These are phyloP conservation scores for Artemisia princeps DNA, from an alignment of 140 eudicot genomes.

Conservation along the genomic window DNA sequence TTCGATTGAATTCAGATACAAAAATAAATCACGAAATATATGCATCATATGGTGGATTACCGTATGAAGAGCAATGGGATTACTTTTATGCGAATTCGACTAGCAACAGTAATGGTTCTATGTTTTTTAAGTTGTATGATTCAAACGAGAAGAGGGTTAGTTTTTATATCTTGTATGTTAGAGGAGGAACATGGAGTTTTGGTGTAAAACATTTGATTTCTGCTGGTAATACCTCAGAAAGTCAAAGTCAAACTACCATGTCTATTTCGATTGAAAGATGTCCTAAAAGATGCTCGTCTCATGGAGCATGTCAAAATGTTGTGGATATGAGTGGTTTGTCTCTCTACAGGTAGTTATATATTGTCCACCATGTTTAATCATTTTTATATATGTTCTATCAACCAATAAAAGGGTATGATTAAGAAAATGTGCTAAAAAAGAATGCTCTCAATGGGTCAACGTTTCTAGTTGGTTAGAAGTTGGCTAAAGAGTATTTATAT, in stretches of 20 bases:
- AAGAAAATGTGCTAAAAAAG: not conserved
- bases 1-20: constrained; percentile 37
- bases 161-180: constrained; percentile 36
- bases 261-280: constrained; percentile 43
- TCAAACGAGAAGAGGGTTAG: constrained; percentile 26
- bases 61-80: constrained; percentile 42
- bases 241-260: constrained; percentile 35
- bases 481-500: not conserved
- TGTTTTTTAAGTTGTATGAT: constrained; percentile 39
- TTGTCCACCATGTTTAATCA: not conserved
- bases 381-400: not conserved
- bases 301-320: constrained; percentile 38
- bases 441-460: not conserved
- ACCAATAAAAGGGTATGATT: too few species aligned
- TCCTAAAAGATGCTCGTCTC: constrained; percentile 43
- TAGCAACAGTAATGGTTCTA: constrained; percentile 41
- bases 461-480: constrained; percentile 2
- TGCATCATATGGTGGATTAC: constrained; percentile 45
- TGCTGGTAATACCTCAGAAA: constrained; percentile 13
- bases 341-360: constrained; percentile 29
- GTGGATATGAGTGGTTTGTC: constrained; percentile 46
- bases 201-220: constrained; percentile 33
- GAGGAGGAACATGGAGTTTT: constrained; percentile 46
- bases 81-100: constrained; percentile 45
- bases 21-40: constrained; percentile 37